A percentile compares a stretch with the other conserved stretches of the same genome.
Evolutionary conservation across 257 asterid species (phyloP).

Genomic region (Catharanthus roseus): DNA sequence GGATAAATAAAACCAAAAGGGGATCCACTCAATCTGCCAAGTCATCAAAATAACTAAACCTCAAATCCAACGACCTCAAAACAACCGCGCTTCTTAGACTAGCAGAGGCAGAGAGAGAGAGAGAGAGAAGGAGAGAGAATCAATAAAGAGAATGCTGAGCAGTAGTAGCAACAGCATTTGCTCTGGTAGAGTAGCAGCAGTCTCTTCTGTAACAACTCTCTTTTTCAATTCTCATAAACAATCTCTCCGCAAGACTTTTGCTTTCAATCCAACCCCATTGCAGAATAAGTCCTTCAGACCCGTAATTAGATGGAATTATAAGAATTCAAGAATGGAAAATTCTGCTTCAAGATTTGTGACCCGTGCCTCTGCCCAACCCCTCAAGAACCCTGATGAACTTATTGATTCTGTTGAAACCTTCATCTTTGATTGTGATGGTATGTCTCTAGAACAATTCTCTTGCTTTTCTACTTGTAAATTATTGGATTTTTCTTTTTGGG

Average conservation of each 20-base stretch:
- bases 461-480: background rate
- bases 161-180: constrained; percentile 12
- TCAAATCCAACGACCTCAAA: constrained; percentile 11
- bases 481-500: background rate
- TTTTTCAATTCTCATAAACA: constrained; percentile 31
- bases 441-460: background rate
- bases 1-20: constrained; percentile 17
- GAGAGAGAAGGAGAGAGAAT: background rate
- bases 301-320: constrained; percentile 40
- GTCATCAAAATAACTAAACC: constrained; percentile 7
- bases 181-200: constrained; percentile 21
- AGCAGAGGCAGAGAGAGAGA: background rate
- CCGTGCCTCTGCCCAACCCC: constrained; percentile 63
- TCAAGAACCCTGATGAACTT: constrained; percentile 74
- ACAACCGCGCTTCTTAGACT: background rate
- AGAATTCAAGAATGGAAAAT: constrained; percentile 45
- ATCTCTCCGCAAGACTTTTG: constrained; percentile 26
- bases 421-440: constrained; percentile 97
- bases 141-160: constrained; percentile 12
- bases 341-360: constrained; percentile 33
- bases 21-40: constrained; percentile 15
- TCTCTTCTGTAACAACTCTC: constrained; percentile 38
- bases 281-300: constrained; percentile 35
- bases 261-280: constrained; percentile 39
- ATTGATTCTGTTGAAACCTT: constrained; percentile 89